phyloP scores from a whole-genome alignment of 2,329 filamentous ascomycete species.

The Blastomyces gilchristii region DNA sequence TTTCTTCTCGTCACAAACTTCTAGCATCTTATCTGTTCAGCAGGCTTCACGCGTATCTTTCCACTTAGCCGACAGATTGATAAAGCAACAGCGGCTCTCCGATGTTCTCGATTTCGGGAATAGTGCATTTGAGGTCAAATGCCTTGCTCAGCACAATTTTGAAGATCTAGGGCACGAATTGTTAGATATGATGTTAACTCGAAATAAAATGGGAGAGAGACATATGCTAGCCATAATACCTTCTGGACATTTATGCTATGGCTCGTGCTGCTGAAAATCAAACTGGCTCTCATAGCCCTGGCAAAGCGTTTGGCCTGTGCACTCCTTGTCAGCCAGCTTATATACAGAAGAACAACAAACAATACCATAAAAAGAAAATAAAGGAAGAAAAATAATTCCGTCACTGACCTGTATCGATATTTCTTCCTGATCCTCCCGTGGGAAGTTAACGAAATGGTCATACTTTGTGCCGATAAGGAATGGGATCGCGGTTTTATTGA shows the following conservation, averaged over 20 bases:
- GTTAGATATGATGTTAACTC: constrained; percentile 21
- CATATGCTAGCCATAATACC: constrained; percentile 46
- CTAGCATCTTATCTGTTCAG: neutral
- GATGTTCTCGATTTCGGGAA: constrained; percentile 96
- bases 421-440: constrained; percentile 93
- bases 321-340: constrained; percentile 18
- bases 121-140: constrained; percentile 97
- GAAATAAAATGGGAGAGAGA: neutral
- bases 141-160: constrained; percentile 98
- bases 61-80: constrained; percentile 16
- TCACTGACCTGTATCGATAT: constrained; percentile 78
- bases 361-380: neutral
- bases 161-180: constrained; percentile 62
- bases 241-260: constrained; percentile 99
- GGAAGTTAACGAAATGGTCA: constrained; percentile 98
- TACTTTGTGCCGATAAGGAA: constrained; percentile 97
- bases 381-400: neutral
- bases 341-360: neutral
- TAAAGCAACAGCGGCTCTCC: constrained; percentile 93
- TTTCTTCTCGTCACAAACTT: neutral
- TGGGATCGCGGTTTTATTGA: constrained; percentile 99
- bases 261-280: constrained; percentile 98
- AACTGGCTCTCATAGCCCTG: constrained; percentile 92
- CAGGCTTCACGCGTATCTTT: neutral
- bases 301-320: constrained; percentile 80